Base-by-base conservation (phyloP, 2,329 filamentous ascomycete species). In the Colletotrichum horii region DNA sequence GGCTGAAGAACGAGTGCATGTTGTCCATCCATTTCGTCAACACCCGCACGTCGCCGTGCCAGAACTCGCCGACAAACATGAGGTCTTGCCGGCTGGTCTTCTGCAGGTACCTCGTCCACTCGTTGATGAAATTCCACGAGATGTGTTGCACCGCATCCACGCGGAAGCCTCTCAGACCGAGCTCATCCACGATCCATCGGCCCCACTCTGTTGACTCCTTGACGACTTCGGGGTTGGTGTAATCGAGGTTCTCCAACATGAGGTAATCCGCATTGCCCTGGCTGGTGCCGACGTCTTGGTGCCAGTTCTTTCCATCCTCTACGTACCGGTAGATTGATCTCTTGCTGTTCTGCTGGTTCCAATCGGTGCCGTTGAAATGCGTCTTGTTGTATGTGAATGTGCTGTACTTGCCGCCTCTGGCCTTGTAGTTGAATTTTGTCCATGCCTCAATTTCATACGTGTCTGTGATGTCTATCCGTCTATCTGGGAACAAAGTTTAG, bases 71-170 rank as follows among this genome's bases (percentile, higher is more conserved):
- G 22, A 76, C 19, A 30, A 76, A 76, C 65, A 60, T 69, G 6
- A 76, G 70, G 7, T 76, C 74, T n/a, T 76, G 64, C 6, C 28
- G 34, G 2, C 34, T 60, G 2, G 34, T 34, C 58, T 76, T 76
- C 64, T 56, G 60, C 24, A 76, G 43, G 32, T 73, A 32, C 11
- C 30, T 55, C 6, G 74, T 26, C 74, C 74, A 76, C 48, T 76
- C 70, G 7, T 73, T 76, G 58, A 76, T 60, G 11, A 76, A 76
- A 34, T 69, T 74, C 70, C 56, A 76, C n/a, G 74, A 76, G 70
- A 76, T 76, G 70, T 76, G 74, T 48, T 76, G 74, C n/a, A 76
- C 74, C 22, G 74, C 74, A 22, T 76, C 74, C 8, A 76, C 48
- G 4, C 74, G 74, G 43, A 76, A 76, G 12, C 74, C 74, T 12